Conservation (phyloP, 495 filamentous ascomycete genomes). For the Neurospora sp. region DNA sequence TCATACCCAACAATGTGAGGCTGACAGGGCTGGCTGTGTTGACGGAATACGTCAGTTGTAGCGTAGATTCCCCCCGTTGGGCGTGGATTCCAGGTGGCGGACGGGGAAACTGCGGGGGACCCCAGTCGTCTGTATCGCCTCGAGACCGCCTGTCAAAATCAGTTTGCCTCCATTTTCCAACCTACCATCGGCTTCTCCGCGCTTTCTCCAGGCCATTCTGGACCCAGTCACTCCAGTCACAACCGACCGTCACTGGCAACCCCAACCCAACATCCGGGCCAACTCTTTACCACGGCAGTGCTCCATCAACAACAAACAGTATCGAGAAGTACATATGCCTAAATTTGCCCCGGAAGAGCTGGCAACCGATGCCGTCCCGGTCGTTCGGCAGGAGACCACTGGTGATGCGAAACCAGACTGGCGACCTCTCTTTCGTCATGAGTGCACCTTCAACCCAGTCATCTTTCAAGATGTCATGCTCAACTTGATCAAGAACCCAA, state of each 20-base stretch:
- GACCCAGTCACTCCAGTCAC: not conserved
- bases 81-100: not conserved
- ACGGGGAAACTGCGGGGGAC: not conserved
- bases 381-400: constrained; percentile 10
- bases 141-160: not conserved
- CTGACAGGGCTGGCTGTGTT: not conserved
- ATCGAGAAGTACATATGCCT: not conserved
- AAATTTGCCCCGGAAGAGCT: constrained; percentile 20
- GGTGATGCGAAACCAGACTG: constrained; percentile 23
- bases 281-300: not conserved
- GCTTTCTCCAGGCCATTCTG: not conserved
- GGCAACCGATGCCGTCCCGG: constrained; percentile 19
- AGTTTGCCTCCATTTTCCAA: not conserved
- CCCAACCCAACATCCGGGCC: not conserved
- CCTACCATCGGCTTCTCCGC: not conserved
- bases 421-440: constrained; percentile 39
- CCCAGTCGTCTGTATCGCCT: not conserved
- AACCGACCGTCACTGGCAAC: not conserved
- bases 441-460: constrained; percentile 47
- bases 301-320: not conserved
- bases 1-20: not conserved
- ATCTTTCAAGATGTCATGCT: constrained; percentile 55
- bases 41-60: not conserved
- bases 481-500: constrained; percentile 74
- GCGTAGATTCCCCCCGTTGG: not conserved